Base-by-base conservation (phyloP, 805 yeast species). In the Tetrapisispora taiwanensis region DNA sequence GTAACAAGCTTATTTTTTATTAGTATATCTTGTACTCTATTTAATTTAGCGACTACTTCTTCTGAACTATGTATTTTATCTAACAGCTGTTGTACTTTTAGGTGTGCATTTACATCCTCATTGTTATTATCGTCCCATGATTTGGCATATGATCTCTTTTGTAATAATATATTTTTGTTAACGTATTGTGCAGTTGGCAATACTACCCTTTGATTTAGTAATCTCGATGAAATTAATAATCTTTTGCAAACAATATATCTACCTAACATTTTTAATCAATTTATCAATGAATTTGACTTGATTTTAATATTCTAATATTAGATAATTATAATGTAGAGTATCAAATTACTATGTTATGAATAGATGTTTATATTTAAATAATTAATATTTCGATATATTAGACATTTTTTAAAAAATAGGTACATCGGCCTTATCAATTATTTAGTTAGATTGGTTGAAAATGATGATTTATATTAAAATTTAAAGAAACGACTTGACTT, bases 111-210 rank as follows among this genome's bases (percentile, higher is more conserved):
- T 9, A 53, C 39, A 27, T 54, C 52, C 7, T 52, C 52, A 28
- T 51, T 51, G 3, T 57, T 52, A 10, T 49, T 52, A 30, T 45
- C 42, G 42, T 56, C 61, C 61, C 61, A 56, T 18, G 59, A 56
- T 42, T 54, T 55, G 8, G 59, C 61, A 33, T 53, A 54, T 22
- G 38, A 34, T 37, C 55, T 52, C 13, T 27, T 41, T 10, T n/a
- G n/a, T 12, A 4, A 12, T 18, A 28, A 10, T 8, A 13, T 17
- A 10, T 17, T 27, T 18, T 13, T 22, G 7, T 3, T n/a, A 5
- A 20, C 7, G 20, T 24, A 7, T 14, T 22, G 20, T 24, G 18
- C 34, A 4, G 3, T n/a, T 15, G 5, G 10, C 24, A 6, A 24
- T 6, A 15, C 2, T 3, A 15, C 14, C 13, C 19, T 36, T 6